phyloP scores from a whole-genome alignment of 2,329 filamentous ascomycete genomes.

The Trichoderma semiorbis region DNA sequence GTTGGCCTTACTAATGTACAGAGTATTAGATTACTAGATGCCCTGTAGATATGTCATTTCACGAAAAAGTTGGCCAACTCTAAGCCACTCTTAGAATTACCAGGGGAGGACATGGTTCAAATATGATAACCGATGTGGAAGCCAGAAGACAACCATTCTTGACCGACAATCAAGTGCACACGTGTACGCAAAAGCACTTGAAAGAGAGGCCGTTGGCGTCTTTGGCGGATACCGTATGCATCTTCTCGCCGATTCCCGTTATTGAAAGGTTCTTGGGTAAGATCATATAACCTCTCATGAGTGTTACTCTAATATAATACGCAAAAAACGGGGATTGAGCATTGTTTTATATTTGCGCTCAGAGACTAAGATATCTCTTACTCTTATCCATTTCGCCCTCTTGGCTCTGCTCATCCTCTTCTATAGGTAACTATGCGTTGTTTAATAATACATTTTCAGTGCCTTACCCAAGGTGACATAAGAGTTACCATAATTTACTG shows the following conservation, averaged over 20 bases:
- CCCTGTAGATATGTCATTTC: background rate
- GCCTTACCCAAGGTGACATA: background rate
- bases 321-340: background rate
- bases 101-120: background rate
- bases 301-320: background rate
- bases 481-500: background rate
- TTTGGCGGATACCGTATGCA: background rate
- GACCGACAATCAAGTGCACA: background rate
- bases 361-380: background rate
- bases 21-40: background rate
- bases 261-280: background rate
- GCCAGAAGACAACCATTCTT: background rate
- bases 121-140: background rate
- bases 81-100: background rate
- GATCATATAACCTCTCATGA: background rate
- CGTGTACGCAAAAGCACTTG: background rate
- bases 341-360: background rate
- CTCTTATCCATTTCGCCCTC: background rate
- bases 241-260: background rate
- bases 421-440: background rate
- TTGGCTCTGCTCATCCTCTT: background rate
- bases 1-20: background rate
- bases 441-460: fast-evolving
- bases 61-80: background rate
- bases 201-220: background rate